Base-by-base conservation (phyloP, 2,329 filamentous ascomycete species). In the Xylariales sp. region DNA sequence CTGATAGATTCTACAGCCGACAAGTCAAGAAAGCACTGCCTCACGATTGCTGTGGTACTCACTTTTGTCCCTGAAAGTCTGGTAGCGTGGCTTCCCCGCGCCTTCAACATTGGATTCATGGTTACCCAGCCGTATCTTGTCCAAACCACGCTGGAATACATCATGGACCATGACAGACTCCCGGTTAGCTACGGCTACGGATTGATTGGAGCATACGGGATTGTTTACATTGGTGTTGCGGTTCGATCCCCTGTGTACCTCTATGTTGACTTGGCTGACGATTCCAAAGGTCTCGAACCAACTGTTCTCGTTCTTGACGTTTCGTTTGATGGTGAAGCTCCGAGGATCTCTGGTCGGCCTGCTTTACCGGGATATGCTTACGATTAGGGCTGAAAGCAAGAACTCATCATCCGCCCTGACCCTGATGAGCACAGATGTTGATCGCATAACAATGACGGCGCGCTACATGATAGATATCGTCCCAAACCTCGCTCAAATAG, bases 371-470 rank as follows among this genome's bases (percentile, higher is more conserved):
- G 29, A 40, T 16, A 34, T 40, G 38, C 20, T 40, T 7, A 24
- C 5, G n/a, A 11, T 33, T n/a, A 28, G 38, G 29, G 38, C 38
- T 10, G 28, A 40, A 18, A 40, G 38, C 29, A 24, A 40, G 18
- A 32, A 40, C 38, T 32, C 38, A 14, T 22, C 38, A 9, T 33
- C 28, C 9, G 38, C 38, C 12, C 14, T 40, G 29, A 32, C 38
- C 15, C 38, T 40, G 11, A 40, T 40, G 38, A 40, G 38, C 20
- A 33, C 29, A 5, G 38, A 40, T 12, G 38, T 40, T 9, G 38
- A 40, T 33, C 18, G 29, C 18, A 33, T 40, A 11, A 11, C n/a
- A 14, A 7, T 33, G 28, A 32, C 18, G 4, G 38, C 16, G 8
- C 38, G 38, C 9, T 32, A 14, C 20, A 16, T 40, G 8, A 22